Evolutionary conservation across 2,329 filamentous ascomycete genomes (phyloP), one percentile per base, ranked within the genome.

Genomic region (Ophiostoma australiae): DNA sequence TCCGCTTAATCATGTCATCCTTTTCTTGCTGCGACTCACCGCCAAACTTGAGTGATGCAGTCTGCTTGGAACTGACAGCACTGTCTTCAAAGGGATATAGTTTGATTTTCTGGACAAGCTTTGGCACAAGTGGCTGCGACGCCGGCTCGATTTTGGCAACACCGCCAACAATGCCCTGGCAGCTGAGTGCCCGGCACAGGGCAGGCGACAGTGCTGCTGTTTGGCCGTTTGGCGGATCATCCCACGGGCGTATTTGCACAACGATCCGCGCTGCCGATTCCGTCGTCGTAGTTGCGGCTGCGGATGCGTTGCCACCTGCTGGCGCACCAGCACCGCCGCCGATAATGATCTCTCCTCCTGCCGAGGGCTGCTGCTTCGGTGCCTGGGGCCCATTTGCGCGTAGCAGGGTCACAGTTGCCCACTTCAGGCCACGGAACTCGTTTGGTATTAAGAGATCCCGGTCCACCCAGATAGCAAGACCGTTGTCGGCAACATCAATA

Each of bases 61-160:
- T 31, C 48, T 68, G 90, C 85, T 48, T 84, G 84, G 80, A 75
- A 88, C 89, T 3, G 84, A 81, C 52, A n/a, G 39, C 67, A 82
- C 67, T 41, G 68, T 84, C 81, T 3, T 87, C 84, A 76, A 97
- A 98, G 0, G 95, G 95, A 71, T 91, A 91, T 1, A 99, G 83
- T 75, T 91, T 94, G 72, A 98, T 81, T 4, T 87, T 82, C 71
- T 85, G 84, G 6, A 78, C 74, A 13, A 77, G 76, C 55, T 78
- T 76, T 17, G 82, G 87, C 6, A 89, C 84, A n/a, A 93, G 81
- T 69, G 90, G 91, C 58, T 85, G 82, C 17, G 92, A 88, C 0
- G 94, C 94, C 11, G 91, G 89, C 77, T 98, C 93, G 39, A 99
- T 85, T 73, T 94, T 93, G 71, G 97, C 86, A 61, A 98, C 87